Evolutionary conservation across 106 monocot genomes (phyloP), one percentile per base, ranked within the genome.

Genomic region (Ottelia alismoides): DNA sequence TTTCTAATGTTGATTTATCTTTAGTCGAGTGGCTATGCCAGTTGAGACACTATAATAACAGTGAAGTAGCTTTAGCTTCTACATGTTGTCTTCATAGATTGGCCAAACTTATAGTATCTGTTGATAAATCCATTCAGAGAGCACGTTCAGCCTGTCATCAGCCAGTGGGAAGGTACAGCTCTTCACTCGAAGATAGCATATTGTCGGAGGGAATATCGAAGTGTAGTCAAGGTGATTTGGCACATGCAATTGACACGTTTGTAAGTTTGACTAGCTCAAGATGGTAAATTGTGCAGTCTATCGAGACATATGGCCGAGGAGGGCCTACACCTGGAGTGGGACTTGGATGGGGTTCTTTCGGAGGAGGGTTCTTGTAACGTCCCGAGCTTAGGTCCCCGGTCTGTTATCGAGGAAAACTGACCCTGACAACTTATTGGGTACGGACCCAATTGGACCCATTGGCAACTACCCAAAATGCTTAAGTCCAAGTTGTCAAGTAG

Each of bases 251-350:
- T 28, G 28, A 47, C 49, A 17, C 40, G 25, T 70, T 83, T 30
- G 52, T 64, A 26, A 40, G 23, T 48, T 35, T 71, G 20, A 27
- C 74, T 61, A 64, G 74, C 17, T 67, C 66, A 26, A 67, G 66
- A 58, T 82, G 76, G 78, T 45, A 28, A 19, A 22, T 30, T 30
- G 25, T 77, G 46, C 89, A 85, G 49, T 79, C 66, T 32, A 25
- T 66, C 46, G 96, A 98, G 55, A 68, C 70, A 25, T 98, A 82
- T 61, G 79, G 89, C 28, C 65, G 96, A 77, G 96, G 89, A 49
- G 89, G 96, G 53, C 96, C 89, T 52, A 82, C 90, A 47, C 96
- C 96, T 59, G 96, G 96, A 44, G 56, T 85, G 52, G 96, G 89
- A 35, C 48, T 77, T 44, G 96, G 96, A 6, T 98, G 96, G 96